Conservation (phyloP, 148 eudicot genomes). For the Selenicereus undatus region DNA sequence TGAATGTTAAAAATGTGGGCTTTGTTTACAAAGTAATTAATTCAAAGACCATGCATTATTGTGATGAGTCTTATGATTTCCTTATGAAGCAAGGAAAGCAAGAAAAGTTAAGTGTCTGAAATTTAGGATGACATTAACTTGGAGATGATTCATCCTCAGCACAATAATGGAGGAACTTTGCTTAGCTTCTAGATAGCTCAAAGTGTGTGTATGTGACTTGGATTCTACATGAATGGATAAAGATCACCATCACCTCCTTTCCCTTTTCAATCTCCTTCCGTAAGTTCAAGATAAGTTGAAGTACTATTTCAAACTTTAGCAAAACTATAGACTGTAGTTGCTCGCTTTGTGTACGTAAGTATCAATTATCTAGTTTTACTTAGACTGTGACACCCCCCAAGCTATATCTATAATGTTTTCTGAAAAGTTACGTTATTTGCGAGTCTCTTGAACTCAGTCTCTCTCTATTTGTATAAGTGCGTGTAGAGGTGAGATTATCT, state of each 20-base stretch:
- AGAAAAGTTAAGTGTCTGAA: not conserved
- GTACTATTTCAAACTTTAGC: not conserved
- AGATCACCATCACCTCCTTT: not conserved
- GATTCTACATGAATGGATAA: constrained; percentile 2
- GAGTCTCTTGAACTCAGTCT: no score
- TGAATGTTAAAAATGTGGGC: not conserved
- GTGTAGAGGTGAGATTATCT: no score
- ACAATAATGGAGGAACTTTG: not conserved
- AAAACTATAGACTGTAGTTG: not conserved
- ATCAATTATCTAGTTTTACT: no score
- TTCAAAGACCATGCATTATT: not conserved
- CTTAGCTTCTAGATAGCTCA: not conserved
- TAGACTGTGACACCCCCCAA: no score
- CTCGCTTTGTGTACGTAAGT: no score
- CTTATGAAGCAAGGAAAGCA: not conserved
- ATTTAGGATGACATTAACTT: not conserved
- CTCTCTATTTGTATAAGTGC: no score
- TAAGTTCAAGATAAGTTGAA: not conserved
- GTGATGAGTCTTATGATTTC: not conserved
- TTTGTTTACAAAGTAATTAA: not conserved
- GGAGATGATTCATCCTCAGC: not conserved
- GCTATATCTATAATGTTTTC: no score
- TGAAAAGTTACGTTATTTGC: no score
- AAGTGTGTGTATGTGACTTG: not conserved
- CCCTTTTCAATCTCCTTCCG: not conserved